phyloP scores from a whole-genome alignment of 352 stramenopile species.

The Phytopythium montanum region DNA sequence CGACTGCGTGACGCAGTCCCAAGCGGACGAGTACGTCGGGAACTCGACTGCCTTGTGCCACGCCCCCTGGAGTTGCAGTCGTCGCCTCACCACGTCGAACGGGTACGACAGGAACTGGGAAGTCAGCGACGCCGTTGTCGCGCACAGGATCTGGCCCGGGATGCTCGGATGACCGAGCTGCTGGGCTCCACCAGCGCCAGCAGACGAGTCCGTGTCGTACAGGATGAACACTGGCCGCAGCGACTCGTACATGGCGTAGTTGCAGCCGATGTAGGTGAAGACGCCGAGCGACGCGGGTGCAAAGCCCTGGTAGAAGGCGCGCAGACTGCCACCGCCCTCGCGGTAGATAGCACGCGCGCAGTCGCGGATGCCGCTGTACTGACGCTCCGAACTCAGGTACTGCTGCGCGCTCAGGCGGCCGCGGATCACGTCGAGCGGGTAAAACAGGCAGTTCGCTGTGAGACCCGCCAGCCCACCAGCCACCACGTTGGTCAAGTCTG shows the following conservation, averaged over 20 bases:
- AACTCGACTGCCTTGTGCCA: constrained; percentile 66
- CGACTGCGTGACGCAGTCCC: constrained; percentile 60
- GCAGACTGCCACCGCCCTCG: constrained; percentile 32
- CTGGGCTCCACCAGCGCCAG: constrained; percentile 27
- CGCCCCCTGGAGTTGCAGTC: constrained; percentile 68
- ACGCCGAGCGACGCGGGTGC: constrained; percentile 61
- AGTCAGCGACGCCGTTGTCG: constrained; percentile 56
- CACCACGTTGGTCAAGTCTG: constrained; percentile 53
- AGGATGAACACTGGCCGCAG: constrained; percentile 76
- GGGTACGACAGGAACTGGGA: constrained; percentile 79
- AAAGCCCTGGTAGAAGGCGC: constrained; percentile 79
- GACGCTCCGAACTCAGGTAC: constrained; percentile 38
- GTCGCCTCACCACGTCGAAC: constrained; percentile 76
- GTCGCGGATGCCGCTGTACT: constrained; percentile 47
- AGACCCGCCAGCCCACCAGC: constrained; percentile 63
- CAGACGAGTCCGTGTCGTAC: constrained; percentile 55
- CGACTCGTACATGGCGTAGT: constrained; percentile 83
- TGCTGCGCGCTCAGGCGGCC: constrained; percentile 72
- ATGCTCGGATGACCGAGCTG: constrained; percentile 65
- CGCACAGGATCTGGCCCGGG: constrained; percentile 74
- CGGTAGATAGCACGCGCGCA: constrained; percentile 47
- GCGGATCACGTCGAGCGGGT: constrained; percentile 76
- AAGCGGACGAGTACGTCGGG: constrained; percentile 66
- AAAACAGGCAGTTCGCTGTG: constrained; percentile 66
- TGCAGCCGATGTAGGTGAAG: constrained; percentile 82